Evolutionary conservation across 257 asterid species (phyloP).

Genomic region (Linderniella brevidens): DNA sequence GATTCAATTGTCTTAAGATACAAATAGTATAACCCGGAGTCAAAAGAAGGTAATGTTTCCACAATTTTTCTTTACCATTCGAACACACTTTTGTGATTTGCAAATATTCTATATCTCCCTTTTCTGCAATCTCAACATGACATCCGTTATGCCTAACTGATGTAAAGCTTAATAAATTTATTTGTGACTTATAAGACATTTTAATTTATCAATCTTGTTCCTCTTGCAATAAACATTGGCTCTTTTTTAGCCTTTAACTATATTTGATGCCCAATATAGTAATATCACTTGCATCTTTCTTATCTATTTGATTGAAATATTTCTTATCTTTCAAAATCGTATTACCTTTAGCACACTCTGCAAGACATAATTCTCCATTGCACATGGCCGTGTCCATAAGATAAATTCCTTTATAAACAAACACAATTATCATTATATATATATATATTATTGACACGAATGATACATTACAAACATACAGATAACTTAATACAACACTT

Average conservation of each 20-base stretch:
- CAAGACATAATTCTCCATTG: background rate
- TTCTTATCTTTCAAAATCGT: background rate
- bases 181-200: background rate
- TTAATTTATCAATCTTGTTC: background rate
- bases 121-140: background rate
- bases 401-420: no score
- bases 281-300: background rate
- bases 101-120: background rate
- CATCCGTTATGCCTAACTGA: background rate
- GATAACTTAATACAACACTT: no score
- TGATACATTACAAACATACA: no score
- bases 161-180: background rate
- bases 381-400: no score
- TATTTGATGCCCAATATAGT: background rate
- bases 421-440: no score
- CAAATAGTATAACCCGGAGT: background rate
- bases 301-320: background rate
- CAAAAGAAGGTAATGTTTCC: no score
- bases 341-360: background rate
- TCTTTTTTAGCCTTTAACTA: background rate
- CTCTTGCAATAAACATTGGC: background rate
- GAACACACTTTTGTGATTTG: background rate
- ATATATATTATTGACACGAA: no score
- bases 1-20: background rate
- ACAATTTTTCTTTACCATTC: no score